Evolutionary conservation across 164 flowering plant species (phyloP), one percentile per base, ranked within the genome.

Genomic region (Nymphaea colorata): DNA sequence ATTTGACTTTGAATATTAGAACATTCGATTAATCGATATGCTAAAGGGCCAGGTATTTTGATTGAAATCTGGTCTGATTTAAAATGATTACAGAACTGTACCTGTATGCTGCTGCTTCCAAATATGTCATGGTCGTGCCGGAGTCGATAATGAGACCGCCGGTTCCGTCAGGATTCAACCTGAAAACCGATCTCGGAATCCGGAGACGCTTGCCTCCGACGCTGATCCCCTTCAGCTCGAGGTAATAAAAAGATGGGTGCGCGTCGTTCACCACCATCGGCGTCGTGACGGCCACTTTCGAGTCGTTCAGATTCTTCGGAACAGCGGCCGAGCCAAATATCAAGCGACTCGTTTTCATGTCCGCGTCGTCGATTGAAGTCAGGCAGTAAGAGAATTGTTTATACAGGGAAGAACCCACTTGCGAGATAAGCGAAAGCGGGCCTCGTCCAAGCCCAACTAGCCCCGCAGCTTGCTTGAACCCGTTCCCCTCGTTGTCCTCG

Each of bases 111-210:
- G 59, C 69, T 3, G 77, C 64, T 63, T 87, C 90, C 5, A 94
- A 17, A 64, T 85, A 87, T 0, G 96, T 88, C 36, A 94, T 78
- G 7, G 96, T 89, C 1, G 98, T 91, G 42, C 98, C 98, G 0
- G 97, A 91, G 64, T 94, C 98, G 3, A 94, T 86, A 66, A 94
- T 89, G 44, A 91, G 3, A 25, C 98, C 98, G 4, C 97, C 96
- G 6, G 64, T 81, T 10, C 98, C 98, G 65, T 87, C 89, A 2
- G 68, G 72, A 16, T 67, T 61, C 15, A 88, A 71, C 5, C 70
- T 69, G 60, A 93, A 90, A 0, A 82, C 78, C n/a, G 87, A 75
- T 63, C 83, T 67, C 42, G 81, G 68, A 59, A 93, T 79, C 8
- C 83, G 66, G 12, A 93, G 70, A 7, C 61, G 76, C 10, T 77